A percentile compares a stretch with the other conserved stretches of the same genome.
Conservation (phyloP, 495 filamentous ascomycete genomes). For the Lasiosphaeria miniovina region DNA sequence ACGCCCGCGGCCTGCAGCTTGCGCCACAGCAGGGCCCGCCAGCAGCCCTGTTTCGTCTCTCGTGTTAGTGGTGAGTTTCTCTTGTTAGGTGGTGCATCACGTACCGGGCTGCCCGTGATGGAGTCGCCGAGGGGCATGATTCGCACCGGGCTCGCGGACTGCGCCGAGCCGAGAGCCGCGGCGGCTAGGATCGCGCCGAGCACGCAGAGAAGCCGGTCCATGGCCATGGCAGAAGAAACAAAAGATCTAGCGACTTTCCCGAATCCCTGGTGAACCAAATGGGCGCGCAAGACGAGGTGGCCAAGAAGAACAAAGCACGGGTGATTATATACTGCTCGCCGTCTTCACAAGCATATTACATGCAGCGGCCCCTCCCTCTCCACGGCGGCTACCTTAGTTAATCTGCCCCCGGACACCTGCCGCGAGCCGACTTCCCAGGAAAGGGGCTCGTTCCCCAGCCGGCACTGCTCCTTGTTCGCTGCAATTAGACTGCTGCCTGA, state of each 20-base stretch:
- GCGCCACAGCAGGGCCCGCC: constrained; percentile 40
- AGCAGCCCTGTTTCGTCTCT: constrained; percentile 33
- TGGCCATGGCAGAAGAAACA: not conserved
- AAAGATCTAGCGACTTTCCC: not conserved
- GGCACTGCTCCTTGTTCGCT: not conserved
- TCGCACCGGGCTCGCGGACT: constrained; percentile 15
- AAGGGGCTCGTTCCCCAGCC: not conserved
- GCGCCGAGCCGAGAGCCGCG: constrained; percentile 1
- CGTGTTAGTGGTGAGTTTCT: not conserved
- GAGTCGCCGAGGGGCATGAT: constrained; percentile 43
- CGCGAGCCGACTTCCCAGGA: not conserved
- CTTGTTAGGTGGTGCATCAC: not conserved
- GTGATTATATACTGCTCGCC: not conserved
- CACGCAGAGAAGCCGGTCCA: not conserved
- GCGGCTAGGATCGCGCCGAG: constrained; percentile 2
- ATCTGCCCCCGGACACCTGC: not conserved
- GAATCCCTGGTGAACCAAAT: not conserved
- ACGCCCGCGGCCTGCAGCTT: constrained; percentile 29
- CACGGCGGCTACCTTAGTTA: not conserved
- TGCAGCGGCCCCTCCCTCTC: not conserved
- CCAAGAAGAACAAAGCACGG: not conserved
- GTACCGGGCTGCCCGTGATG: constrained; percentile 39
- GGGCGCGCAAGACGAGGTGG: not conserved
- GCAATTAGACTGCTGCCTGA: not conserved
- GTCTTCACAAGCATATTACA: too few relatives aligned